Evolutionary conservation across 1,284 basidiomycete genomes (phyloP), one percentile per base, ranked within the genome.

Genomic region (Mycena citricolor): DNA sequence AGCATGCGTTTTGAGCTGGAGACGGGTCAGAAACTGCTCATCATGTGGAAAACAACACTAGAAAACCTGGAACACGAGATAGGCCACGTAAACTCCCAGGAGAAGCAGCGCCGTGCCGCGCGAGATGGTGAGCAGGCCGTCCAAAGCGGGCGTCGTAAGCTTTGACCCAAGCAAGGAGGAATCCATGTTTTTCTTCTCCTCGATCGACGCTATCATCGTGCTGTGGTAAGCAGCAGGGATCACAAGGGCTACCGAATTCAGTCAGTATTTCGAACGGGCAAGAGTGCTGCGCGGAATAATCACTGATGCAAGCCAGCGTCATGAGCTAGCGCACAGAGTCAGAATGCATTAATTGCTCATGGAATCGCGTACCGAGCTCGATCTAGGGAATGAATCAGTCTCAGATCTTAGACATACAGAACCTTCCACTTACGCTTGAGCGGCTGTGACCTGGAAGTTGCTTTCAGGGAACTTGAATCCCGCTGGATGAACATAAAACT

Each of bases 271-370:
- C 7, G 49, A 36, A 13, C 22, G 45, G 32, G 37, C 32, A 13
- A 28, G 47, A 13, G 14, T 32, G 34, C 70, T 81, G 52, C 61
- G n/a, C n/a, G n/a, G n/a, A n/a, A n/a, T n/a, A n/a, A n/a, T n/a
- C n/a, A 87, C 84, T 93, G 63, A 94, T 91, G 63, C 88, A 90
- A 5, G 91, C 78, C 25, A 95, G 70, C 4, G 89, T 93, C 87
- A 94, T 88, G 47, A 95, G 69, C 74, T 89, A 37, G n/a, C n/a
- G n/a, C 44, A 8, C 35, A 42, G 14, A 33, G 25, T 13, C 16
- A 43, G 38, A 35, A 26, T 22, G 36, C 32, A 28, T 12, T 32
- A 22, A 49, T 14, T 19, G 26, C 44, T 12, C n/a, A 32, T 14
- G 13, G 8, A 43, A 33, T 16, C 7, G 55, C 77, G 52, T 68